These are phyloP conservation scores for Nakazawaea ishiwadae DNA, from an alignment of 805 yeast genomes.

Conservation along the genomic window DNA sequence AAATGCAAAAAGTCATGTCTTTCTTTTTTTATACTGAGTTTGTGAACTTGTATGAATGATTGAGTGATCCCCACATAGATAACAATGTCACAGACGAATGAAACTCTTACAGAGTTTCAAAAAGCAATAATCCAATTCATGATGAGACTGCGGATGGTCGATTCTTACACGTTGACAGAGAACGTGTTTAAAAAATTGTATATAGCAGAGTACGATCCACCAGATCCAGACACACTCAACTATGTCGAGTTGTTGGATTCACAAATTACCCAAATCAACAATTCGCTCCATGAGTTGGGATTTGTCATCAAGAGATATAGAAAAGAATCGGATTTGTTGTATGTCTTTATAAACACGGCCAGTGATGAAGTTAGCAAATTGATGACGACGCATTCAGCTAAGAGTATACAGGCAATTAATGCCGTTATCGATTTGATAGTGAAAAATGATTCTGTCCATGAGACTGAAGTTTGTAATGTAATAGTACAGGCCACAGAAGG, in stretches of 20 bases:
- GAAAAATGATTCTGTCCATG: constrained; percentile 26
- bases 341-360: constrained; percentile 36
- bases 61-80: too few species aligned
- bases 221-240: constrained; percentile 1
- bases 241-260: constrained; percentile 10
- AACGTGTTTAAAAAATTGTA: constrained; percentile 9
- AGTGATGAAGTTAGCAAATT: constrained; percentile 32
- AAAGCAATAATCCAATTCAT: constrained; percentile 16
- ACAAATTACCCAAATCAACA: constrained; percentile 21
- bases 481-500: constrained; percentile 17
- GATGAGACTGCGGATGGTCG: constrained; percentile 13
- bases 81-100: neutral
- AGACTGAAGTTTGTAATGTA: constrained; percentile 31
- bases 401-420: constrained; percentile 43
- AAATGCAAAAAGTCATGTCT: neutral
- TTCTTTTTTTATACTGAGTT: neutral
- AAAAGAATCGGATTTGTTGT: constrained; percentile 30
- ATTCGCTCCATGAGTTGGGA: constrained; percentile 29
- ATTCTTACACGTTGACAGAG: constrained; percentile 2
- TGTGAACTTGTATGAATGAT: too few species aligned
- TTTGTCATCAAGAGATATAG: constrained; percentile 37
- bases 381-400: constrained; percentile 29
- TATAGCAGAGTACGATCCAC: neutral
- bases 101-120: constrained; percentile 10
- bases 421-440: constrained; percentile 36